Conservation (phyloP, 331 rosid species). For the Spiraea crenata region DNA sequence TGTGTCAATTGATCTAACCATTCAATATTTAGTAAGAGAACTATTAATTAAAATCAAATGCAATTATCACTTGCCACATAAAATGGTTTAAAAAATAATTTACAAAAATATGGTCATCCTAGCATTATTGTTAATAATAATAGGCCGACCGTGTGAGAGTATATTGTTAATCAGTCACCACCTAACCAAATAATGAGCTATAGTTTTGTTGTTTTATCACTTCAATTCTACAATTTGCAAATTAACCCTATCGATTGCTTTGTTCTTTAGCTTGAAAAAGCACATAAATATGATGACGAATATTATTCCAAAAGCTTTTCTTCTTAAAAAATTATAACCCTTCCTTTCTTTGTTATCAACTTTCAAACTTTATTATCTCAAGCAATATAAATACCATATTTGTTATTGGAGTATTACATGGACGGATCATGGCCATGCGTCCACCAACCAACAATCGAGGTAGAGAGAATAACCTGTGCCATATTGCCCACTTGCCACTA, state of each 20-base stretch:
- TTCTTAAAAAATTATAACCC: background rate
- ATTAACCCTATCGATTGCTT: background rate
- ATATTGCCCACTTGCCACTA: background rate
- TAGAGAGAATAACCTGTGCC: background rate
- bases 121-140: too few species aligned
- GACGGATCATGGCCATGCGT: background rate
- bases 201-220: background rate
- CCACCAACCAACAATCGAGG: background rate
- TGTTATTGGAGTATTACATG: background rate
- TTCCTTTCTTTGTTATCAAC: background rate
- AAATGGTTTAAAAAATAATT: too few species aligned
- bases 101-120: too few species aligned
- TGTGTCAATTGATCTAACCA: too few species aligned
- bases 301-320: background rate
- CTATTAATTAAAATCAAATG: too few species aligned
- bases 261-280: background rate
- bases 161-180: background rate
- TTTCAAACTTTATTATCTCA: background rate
- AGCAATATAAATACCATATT: background rate
- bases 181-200: constrained; percentile 14
- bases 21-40: too few species aligned
- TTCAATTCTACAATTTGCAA: background rate
- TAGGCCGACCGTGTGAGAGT: too few species aligned
- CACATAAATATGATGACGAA: background rate
- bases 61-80: too few species aligned